phyloP scores from a whole-genome alignment of 768 basidiomycete genomes.

The Arthromyces matolae region DNA sequence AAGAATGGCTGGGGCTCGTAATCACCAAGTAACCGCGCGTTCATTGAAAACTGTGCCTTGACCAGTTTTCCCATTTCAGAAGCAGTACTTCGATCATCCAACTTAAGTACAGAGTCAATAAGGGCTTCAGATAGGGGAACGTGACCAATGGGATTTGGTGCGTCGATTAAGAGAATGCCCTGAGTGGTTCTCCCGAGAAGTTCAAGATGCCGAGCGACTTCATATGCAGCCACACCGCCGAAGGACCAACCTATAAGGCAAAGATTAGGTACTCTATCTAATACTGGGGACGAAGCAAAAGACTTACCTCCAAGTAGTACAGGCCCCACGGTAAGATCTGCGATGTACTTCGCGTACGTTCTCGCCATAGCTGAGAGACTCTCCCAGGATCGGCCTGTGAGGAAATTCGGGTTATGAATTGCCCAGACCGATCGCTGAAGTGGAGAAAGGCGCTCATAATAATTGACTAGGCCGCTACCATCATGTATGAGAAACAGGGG shows the following conservation, averaged over 20 bases:
- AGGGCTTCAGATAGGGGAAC: constrained; percentile 49
- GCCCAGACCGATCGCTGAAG: constrained; percentile 58
- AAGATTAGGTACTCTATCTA: background rate
- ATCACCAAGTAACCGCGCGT: constrained; percentile 39
- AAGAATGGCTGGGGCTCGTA: constrained; percentile 36
- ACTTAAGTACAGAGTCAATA: constrained; percentile 43
- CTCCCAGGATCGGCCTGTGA: constrained; percentile 42
- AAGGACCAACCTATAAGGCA: constrained; percentile 67
- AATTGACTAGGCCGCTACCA: constrained; percentile 59
- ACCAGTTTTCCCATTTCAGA: constrained; percentile 34
- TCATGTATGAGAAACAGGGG: constrained; percentile 72
- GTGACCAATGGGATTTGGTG: constrained; percentile 54
- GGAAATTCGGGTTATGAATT: constrained; percentile 54
- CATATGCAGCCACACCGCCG: constrained; percentile 70
- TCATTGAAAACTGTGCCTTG: constrained; percentile 47
- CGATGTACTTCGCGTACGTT: constrained; percentile 43
- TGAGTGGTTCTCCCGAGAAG: constrained; percentile 39
- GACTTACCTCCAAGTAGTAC: constrained; percentile 59
- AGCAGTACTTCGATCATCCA: constrained; percentile 24
- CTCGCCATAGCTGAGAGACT: constrained; percentile 49
- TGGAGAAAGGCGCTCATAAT: constrained; percentile 43
- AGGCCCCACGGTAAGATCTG: constrained; percentile 29
- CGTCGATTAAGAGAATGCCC: constrained; percentile 66
- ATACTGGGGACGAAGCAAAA: background rate
- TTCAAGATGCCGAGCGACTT: constrained; percentile 52